Evolutionary conservation across 2,329 filamentous ascomycete genomes (phyloP).

Genomic region (Xylogone sp.): DNA sequence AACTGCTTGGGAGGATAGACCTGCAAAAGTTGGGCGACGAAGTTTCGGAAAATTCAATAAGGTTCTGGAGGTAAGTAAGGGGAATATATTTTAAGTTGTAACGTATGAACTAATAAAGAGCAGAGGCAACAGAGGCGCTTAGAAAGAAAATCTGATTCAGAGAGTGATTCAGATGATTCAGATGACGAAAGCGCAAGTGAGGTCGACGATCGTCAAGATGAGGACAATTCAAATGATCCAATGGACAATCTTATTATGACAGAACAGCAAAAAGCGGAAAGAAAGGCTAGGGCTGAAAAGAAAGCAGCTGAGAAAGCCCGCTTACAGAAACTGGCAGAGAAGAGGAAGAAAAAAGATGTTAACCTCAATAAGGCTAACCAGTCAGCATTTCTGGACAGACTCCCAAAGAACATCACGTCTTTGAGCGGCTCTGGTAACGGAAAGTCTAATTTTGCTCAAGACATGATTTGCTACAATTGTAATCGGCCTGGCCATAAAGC

Average conservation of each 20-base stretch:
- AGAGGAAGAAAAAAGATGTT: conserved; percentile 61
- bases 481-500: conserved; percentile 58
- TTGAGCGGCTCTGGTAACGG: conserved; percentile 56
- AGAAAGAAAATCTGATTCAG: conserved; percentile 31
- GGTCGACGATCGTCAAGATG: conserved; percentile 20
- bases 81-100: neutral
- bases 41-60: conserved; percentile 47
- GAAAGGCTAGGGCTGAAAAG: conserved; percentile 38
- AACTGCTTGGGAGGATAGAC: conserved; percentile 27
- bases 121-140: conserved; percentile 34
- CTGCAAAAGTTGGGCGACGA: conserved; percentile 35
- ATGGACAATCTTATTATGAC: conserved; percentile 40
- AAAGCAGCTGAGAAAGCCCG: conserved; percentile 43
- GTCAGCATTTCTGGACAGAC: neutral
- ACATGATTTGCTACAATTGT: conserved; percentile 53
- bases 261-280: conserved; percentile 39
- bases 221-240: conserved; percentile 35
- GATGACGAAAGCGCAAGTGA: conserved; percentile 25
- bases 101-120: conserved; percentile 6
- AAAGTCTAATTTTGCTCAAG: conserved; percentile 27
- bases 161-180: conserved; percentile 30
- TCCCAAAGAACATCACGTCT: neutral
- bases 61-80: conserved; percentile 27
- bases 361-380: conserved; percentile 48
- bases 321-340: conserved; percentile 49